Conservation (phyloP, 2,329 filamentous ascomycete species). For the Juglanconis oblonga region DNA sequence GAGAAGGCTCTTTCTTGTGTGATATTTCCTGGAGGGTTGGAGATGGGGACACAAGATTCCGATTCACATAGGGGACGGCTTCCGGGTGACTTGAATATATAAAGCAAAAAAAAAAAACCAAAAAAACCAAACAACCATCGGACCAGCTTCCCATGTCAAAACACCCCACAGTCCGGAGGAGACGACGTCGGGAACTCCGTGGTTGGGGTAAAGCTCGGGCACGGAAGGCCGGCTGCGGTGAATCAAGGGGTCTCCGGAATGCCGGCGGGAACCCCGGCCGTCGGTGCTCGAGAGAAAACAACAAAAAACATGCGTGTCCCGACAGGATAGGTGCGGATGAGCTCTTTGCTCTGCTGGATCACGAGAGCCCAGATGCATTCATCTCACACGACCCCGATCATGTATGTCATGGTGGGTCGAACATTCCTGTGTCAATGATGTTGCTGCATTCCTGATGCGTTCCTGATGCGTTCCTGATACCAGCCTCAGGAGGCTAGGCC, state of each 20-base stretch:
- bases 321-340: background rate
- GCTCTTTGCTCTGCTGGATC: background rate
- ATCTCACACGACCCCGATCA: no score
- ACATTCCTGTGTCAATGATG: no score
- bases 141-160: background rate
- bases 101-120: background rate
- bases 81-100: background rate
- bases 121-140: no score
- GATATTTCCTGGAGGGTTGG: background rate
- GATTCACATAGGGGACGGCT: background rate
- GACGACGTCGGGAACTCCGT: constrained; percentile 12
- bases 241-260: background rate
- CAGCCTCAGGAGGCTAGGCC: background rate
- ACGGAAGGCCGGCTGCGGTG: background rate
- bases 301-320: no score
- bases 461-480: no score
- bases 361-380: no score
- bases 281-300: background rate
- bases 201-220: constrained; percentile 15
- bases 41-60: background rate
- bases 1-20: no score
- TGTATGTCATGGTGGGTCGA: no score
- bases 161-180: constrained; percentile 9
- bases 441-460: no score
- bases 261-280: background rate